Percentiles rank a stretch among this genome's conserved stretches.
These are phyloP conservation scores for Torrubiella hemipterigena DNA, from an alignment of 2,329 filamentous ascomycete species.

Conservation along the genomic window DNA sequence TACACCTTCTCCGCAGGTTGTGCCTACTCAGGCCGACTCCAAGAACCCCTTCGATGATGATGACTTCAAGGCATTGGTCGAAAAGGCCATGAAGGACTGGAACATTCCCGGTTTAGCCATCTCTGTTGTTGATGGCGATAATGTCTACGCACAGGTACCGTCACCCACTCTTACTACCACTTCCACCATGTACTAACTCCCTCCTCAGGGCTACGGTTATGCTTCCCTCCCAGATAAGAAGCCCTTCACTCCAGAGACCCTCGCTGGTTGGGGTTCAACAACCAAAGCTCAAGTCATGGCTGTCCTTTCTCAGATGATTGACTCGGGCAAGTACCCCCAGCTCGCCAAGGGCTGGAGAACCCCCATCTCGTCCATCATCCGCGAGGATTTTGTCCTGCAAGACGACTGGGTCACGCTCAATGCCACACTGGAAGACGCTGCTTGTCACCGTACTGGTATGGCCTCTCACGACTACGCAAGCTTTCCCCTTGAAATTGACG, in stretches of 20 bases:
- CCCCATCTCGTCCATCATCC: constrained; percentile 27
- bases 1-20: too few relatives aligned
- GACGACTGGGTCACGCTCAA: constrained; percentile 26
- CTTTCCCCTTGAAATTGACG: constrained; percentile 11
- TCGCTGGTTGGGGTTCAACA: constrained; percentile 32
- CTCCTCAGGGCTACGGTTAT: background rate
- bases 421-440: constrained; percentile 34
- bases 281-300: constrained; percentile 39
- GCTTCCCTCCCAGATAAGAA: constrained; percentile 18
- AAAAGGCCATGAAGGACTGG: constrained; percentile 23
- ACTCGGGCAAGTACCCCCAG: constrained; percentile 18
- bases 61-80: too few relatives aligned
- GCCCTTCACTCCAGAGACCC: constrained; percentile 30
- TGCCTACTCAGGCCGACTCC: too few relatives aligned
- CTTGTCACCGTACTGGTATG: constrained; percentile 34
- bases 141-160: constrained; percentile 23
- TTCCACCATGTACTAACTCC: background rate
- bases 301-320: constrained; percentile 30
- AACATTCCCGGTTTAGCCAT: constrained; percentile 35
- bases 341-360: constrained; percentile 27
- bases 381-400: constrained; percentile 31
- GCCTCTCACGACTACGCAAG: constrained; percentile 21
- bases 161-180: background rate
- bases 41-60: too few relatives aligned
- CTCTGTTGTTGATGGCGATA: constrained; percentile 29